These are phyloP conservation scores for Flaveria brownii DNA, from an alignment of 129 eudicot genomes.

Conservation along the genomic window DNA sequence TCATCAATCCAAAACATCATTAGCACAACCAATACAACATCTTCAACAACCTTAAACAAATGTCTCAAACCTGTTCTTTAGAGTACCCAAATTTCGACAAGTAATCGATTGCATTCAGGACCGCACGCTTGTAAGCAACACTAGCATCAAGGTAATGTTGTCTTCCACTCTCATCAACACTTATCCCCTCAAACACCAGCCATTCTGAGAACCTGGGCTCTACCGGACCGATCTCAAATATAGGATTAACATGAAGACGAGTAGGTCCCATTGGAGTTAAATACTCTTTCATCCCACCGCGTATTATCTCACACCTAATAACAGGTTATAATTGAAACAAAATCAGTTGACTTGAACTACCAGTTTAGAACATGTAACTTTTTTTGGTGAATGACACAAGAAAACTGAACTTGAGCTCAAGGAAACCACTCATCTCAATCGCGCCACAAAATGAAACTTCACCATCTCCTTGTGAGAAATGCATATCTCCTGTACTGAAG, in stretches of 20 bases:
- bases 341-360: not conserved
- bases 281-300: slow-evolving; percentile 95
- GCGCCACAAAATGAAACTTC: slow-evolving; percentile 98
- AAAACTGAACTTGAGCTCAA: slow-evolving; percentile 80
- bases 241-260: slow-evolving; percentile 89
- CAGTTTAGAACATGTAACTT: not conserved
- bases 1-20: slow-evolving; percentile 11
- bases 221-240: slow-evolving; percentile 90
- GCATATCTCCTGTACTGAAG: slow-evolving; percentile 99
- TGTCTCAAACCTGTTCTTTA: slow-evolving; percentile 75
- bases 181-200: slow-evolving; percentile 96
- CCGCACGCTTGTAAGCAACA: slow-evolving; percentile 97
- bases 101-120: slow-evolving; percentile 93
- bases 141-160: slow-evolving; percentile 97
- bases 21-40: not conserved
- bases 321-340: slow-evolving; percentile 3
- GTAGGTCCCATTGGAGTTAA: slow-evolving; percentile 99
- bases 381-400: not conserved
- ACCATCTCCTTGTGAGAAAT: slow-evolving; percentile 98
- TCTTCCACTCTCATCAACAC: slow-evolving; percentile 92
- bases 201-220: slow-evolving; percentile 99
- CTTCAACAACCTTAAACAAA: not conserved
- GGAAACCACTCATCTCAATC: slow-evolving; percentile 98
- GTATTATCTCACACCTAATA: slow-evolving; percentile 87
- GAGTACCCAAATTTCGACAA: slow-evolving; percentile 85